Evolutionary conservation across 768 basidiomycete species (phyloP), one percentile per base, ranked within the genome.

Genomic region (Mycena pura): DNA sequence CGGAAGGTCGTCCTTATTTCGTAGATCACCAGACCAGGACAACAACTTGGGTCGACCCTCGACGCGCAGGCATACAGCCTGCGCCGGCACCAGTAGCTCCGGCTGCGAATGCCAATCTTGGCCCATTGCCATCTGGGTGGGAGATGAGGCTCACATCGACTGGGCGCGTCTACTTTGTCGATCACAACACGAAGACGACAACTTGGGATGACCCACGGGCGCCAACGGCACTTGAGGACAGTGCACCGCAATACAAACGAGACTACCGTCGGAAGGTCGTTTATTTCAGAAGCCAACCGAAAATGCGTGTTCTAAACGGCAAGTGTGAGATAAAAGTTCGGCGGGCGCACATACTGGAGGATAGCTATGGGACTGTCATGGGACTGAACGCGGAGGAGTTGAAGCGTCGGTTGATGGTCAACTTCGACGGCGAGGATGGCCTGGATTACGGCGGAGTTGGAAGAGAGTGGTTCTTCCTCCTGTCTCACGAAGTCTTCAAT

Each of bases 201-300:
- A 86, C 92, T 6, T 96, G 94, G 95, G 95, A 96, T 70, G 95
- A 96, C 73, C 95, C 94, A 19, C 86, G 95, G 49, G 74, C 95
- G 51, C 94, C 95, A 0, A 88, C 86, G 1, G 85, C 88, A 62
- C 79, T 95, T 46, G 93, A 95, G 69, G 88, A 91, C 65, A 92
- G 88, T 75, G 93, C 93, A 3, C 95, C 94, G n/a, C 93, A 96
- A 76, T 96, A 95, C 77, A 95, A 96, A 76, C 89, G 93, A 63
- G 94, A 96, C 76, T 96, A 96, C 73, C 80, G 94, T 64, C 82
- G 93, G 57, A 96, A 96, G 76, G 86, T 96, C 41, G 89, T 96
- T 47, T 96, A 96, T 78, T 95, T 96, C 84, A 84, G 94, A 61
- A 90, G 87, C 65, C 94, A 96, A 66, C 92, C 93, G 24, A 89